Evolutionary conservation across 73 alveolate species (phyloP), one percentile per base, ranked within the genome.

Genomic region (Paramecium primaurelia): DNA sequence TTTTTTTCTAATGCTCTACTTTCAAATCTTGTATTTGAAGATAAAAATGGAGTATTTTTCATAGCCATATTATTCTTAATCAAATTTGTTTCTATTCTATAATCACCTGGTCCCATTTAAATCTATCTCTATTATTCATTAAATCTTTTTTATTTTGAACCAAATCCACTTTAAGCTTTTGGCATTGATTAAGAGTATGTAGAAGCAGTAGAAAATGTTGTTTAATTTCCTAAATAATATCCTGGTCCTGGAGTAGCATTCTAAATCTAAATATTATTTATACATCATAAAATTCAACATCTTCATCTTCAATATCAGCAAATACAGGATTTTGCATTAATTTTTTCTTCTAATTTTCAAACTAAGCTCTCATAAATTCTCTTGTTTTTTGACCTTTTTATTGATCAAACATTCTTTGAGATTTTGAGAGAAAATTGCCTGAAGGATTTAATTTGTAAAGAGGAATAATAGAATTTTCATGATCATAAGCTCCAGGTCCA

Each of bases 401-500:
- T 71, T 71, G 22, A 30, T 89, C 88, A n/a, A 89, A 64, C 26
- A 59, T 83, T 89, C 94, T 71, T 89, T 89, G 58, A 36, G 94
- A 89, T 73, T 77, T 64, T 1, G 94, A 89, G 26, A 59, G 86
- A 59, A 89, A 89, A 36, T 34, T 85, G 8, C 89, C 80, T 8
- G 94, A 71, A 25, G 94, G 94, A 28, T 89, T 83, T n/a, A 71
- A 18, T 71, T 89, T 83, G 26, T 89, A 77, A 11, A 88, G 37
- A 16, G 86, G 86, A 34, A 71, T 64, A 0, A 64, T 34, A 5
- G 83, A n/a, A 42, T 26, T 10, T 10, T 71, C 88, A 26, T 89
- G 92, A 71, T 71, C 88, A 71, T 89, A 89, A 1, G 94, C 94
- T 71, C 94, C 94, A 14, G 94, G 94, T 37, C 94, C 94, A 5